Conservation (phyloP, 768 basidiomycete genomes). For the Scleroderma bovista region DNA sequence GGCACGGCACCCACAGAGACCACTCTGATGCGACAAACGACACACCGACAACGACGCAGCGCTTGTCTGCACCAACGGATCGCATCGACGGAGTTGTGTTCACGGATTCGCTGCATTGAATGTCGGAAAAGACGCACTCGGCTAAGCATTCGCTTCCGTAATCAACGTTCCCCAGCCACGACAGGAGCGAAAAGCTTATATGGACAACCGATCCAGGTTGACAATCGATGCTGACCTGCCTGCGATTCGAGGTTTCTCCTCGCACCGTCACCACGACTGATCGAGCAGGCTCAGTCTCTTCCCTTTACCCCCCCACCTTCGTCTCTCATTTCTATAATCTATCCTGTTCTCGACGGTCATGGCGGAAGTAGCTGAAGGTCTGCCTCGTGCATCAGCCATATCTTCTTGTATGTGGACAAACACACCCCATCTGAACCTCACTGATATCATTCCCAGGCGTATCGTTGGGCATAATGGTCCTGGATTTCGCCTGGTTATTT, state of each 20-base stretch:
- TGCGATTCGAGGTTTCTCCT: background rate
- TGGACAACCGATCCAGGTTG: background rate
- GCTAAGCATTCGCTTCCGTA: background rate
- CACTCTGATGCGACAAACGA: too few relatives aligned
- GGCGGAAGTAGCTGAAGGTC: background rate
- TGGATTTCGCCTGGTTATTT: conserved; percentile 9
- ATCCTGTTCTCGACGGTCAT: background rate
- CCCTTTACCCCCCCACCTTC: background rate
- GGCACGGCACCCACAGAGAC: too few relatives aligned
- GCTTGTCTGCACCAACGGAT: too few relatives aligned
- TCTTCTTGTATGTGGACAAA: conserved; percentile 9
- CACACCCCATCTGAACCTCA: background rate
- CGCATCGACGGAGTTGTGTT: too few relatives aligned
- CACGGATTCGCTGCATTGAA: too few relatives aligned
- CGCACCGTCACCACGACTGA: background rate
- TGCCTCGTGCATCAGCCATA: conserved; percentile 8
- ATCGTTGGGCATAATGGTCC: conserved; percentile 11
- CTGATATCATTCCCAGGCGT: background rate
- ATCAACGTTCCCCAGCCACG: background rate
- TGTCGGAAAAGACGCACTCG: too few relatives aligned
- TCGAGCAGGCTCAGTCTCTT: background rate
- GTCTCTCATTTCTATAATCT: background rate
- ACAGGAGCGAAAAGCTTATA: background rate
- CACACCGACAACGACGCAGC: too few relatives aligned
- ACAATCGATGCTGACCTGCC: too few relatives aligned